Conservation (phyloP, 345 rosid genomes). For the Populus tremula region DNA sequence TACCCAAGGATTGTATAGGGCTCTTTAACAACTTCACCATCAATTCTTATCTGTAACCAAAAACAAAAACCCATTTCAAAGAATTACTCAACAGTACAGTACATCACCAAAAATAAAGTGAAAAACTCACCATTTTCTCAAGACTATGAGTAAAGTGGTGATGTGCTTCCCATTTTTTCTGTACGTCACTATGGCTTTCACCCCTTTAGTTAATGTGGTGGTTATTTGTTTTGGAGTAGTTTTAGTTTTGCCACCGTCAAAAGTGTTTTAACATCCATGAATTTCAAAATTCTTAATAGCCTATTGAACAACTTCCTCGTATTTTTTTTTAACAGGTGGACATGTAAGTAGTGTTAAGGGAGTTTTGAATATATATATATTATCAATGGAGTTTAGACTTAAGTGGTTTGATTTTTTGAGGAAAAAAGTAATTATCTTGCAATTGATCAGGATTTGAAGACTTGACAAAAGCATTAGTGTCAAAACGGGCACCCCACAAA, state of each 20-base stretch:
- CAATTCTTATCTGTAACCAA: conserved; percentile 55
- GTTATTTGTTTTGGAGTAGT: too few species aligned
- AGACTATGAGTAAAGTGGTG: not conserved
- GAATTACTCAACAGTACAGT: not conserved
- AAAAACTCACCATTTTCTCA: not conserved
- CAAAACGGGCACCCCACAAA: not conserved
- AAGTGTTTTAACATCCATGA: too few species aligned
- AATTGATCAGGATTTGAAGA: not conserved
- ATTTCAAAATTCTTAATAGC: too few species aligned
- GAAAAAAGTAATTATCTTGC: not conserved
- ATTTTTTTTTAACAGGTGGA: not conserved
- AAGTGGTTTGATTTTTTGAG: not conserved
- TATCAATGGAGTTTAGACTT: not conserved
- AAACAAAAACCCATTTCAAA: not conserved
- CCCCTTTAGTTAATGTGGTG: too few species aligned
- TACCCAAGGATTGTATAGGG: conserved; percentile 57
- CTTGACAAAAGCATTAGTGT: not conserved
- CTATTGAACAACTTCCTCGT: too few species aligned
- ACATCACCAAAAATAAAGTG: not conserved
- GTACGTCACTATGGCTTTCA: not conserved
- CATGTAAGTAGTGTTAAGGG: not conserved
- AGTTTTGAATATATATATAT: not conserved
- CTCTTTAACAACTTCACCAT: conserved; percentile 56
- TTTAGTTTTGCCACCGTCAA: too few species aligned
- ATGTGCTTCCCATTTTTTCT: not conserved